Percentiles rank a stretch among this genome's conserved stretches.
These are phyloP conservation scores for Rosa chinensis DNA, from an alignment of 306 rosid species.

Conservation along the genomic window DNA sequence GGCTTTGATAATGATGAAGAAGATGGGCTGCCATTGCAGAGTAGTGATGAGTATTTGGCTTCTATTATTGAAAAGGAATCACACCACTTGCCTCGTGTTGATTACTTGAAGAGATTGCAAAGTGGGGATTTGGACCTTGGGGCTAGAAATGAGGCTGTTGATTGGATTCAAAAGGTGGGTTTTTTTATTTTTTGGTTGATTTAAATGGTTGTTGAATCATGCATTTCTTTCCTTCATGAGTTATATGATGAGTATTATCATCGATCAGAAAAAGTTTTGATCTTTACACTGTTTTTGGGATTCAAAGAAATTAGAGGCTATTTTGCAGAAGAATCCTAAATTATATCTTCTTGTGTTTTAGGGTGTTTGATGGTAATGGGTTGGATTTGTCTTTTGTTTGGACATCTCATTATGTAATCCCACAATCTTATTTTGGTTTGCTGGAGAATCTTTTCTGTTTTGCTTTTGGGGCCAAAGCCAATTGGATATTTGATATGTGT, in stretches of 20 bases:
- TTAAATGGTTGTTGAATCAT: neutral
- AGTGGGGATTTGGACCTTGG: slow-evolving; percentile 67
- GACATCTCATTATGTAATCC: neutral
- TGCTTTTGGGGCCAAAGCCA: slow-evolving; percentile 21
- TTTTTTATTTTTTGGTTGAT: neutral
- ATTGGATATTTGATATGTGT: slow-evolving; percentile 11
- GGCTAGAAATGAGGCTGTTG: slow-evolving; percentile 70
- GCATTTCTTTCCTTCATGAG: neutral
- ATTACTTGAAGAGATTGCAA: slow-evolving; percentile 54
- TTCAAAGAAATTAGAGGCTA: neutral
- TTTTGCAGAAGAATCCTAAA: neutral
- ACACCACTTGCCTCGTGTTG: slow-evolving; percentile 53
- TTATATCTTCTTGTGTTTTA: neutral
- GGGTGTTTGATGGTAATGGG: slow-evolving; percentile 4
- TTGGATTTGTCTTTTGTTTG: neutral
- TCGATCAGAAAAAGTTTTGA: neutral
- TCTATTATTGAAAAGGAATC: slow-evolving; percentile 62
- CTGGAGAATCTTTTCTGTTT: slow-evolving; percentile 8
- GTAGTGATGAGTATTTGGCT: slow-evolving; percentile 71
- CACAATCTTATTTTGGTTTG: slow-evolving; percentile 15
- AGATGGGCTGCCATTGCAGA: slow-evolving; percentile 58
- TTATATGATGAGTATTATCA: neutral
- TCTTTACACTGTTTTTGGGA: neutral
- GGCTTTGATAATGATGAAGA: slow-evolving; percentile 31
- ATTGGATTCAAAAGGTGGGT: slow-evolving; percentile 90